A percentile compares a stretch with the other conserved stretches of the same genome.
Conservation (phyloP, 176 grass and related monocot genomes). For the Rhynchospora pubera region DNA sequence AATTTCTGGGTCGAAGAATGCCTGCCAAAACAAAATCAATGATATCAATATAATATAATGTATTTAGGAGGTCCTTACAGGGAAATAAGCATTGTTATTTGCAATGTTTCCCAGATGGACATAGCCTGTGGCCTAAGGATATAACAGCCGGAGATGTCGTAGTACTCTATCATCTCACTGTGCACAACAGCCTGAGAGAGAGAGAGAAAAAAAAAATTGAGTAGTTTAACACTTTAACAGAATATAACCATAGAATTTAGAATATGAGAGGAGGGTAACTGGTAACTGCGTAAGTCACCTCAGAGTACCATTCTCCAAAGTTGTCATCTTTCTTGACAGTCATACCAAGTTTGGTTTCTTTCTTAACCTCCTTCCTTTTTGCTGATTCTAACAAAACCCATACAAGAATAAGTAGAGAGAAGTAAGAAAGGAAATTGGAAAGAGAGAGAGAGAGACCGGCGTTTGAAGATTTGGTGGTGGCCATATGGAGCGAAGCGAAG, state of each 20-base stretch:
- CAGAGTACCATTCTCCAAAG: slow-evolving; percentile 96
- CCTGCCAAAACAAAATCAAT: no score
- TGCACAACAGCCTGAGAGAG: slow-evolving; percentile 63
- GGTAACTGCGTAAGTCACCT: slow-evolving; percentile 28
- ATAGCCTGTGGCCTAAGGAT: slow-evolving; percentile 87
- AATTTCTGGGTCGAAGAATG: slow-evolving; percentile 92
- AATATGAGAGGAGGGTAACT: background rate
- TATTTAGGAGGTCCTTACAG: no score
- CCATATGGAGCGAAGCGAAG: background rate
- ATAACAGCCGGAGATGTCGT: slow-evolving; percentile 94
- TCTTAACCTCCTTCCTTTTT: slow-evolving; percentile 95
- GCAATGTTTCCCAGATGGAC: slow-evolving; percentile 71
- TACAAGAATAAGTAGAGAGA: background rate
- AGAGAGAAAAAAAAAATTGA: no score
- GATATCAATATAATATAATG: no score
- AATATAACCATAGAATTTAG: no score
- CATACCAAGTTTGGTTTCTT: slow-evolving; percentile 86
- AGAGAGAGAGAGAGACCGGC: no score
- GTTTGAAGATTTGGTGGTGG: background rate
- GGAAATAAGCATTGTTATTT: background rate
- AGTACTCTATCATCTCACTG: slow-evolving; percentile 98
- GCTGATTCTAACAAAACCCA: slow-evolving; percentile 12
- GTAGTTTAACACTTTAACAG: no score
- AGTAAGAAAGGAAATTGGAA: no score
- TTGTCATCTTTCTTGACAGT: slow-evolving; percentile 74